These are phyloP conservation scores for Nidula microcarpa DNA, from an alignment of 768 basidiomycete species.

Conservation along the genomic window DNA sequence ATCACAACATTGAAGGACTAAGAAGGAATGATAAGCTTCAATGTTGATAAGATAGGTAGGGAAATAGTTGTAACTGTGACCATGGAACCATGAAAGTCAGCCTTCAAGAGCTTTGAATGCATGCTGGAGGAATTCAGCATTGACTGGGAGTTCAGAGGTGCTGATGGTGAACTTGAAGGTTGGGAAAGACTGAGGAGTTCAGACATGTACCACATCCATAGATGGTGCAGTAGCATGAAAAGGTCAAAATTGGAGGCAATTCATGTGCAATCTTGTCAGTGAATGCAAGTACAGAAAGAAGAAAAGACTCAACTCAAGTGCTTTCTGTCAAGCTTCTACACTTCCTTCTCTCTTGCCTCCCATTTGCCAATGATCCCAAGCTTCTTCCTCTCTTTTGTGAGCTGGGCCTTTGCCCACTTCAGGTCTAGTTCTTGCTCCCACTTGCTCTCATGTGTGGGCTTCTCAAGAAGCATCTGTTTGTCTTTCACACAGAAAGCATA, in stretches of 20 bases:
- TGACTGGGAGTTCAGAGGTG: slow-evolving; percentile 18
- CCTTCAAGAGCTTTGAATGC: slow-evolving; percentile 86
- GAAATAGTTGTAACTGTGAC: slow-evolving; percentile 55
- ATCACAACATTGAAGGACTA: slow-evolving; percentile 78
- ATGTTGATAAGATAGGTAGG: background rate
- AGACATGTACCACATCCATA: slow-evolving; percentile 91
- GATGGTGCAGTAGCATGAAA: slow-evolving; percentile 71
- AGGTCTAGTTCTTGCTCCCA: slow-evolving; percentile 46
- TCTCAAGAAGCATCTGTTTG: slow-evolving; percentile 66
- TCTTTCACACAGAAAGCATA: slow-evolving; percentile 66
- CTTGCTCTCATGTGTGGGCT: slow-evolving; percentile 57
- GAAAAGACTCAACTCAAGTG: slow-evolving; percentile 51
- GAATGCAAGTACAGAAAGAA: background rate
- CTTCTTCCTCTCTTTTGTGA: slow-evolving; percentile 42
- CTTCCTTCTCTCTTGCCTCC: slow-evolving; percentile 51
- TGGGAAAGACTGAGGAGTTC: slow-evolving; percentile 65
- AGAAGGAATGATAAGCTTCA: background rate
- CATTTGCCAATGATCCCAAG: slow-evolving; percentile 45
- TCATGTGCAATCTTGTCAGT: background rate
- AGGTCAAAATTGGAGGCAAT: slow-evolving; percentile 51
- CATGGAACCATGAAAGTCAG: slow-evolving; percentile 82
- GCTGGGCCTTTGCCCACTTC: slow-evolving; percentile 41
- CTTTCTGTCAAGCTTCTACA: slow-evolving; percentile 61
- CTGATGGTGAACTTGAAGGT: slow-evolving; percentile 18
- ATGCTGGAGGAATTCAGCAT: slow-evolving; percentile 57